phyloP scores from a whole-genome alignment of 768 basidiomycete genomes.

The Mrakia gelida region DNA sequence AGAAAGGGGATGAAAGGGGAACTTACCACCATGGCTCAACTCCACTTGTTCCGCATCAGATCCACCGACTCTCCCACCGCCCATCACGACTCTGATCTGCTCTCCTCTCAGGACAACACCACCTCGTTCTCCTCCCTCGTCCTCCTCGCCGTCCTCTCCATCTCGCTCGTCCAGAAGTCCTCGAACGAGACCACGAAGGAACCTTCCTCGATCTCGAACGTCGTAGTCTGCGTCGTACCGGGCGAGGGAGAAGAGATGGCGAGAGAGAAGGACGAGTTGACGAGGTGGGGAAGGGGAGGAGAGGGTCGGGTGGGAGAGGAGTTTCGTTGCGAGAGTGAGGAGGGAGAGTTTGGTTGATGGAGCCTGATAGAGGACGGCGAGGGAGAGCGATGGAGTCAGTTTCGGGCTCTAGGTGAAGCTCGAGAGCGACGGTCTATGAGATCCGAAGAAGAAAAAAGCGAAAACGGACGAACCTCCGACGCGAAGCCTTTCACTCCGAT shows the following conservation, averaged over 20 bases:
- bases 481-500: conserved; percentile 68
- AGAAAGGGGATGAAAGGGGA: neutral
- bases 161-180: conserved; percentile 49
- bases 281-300: conserved; percentile 44
- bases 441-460: neutral
- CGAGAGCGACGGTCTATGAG: too few species aligned
- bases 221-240: conserved; percentile 85
- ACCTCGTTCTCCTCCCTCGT: conserved; percentile 45
- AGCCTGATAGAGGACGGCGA: neutral
- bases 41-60: neutral
- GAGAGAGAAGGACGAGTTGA: conserved; percentile 39
- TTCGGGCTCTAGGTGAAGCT: neutral
- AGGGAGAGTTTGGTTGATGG: conserved; percentile 37
- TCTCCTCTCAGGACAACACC: conserved; percentile 25
- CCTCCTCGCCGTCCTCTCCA: conserved; percentile 49
- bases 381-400: too few species aligned
- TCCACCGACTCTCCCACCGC: neutral
- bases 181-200: conserved; percentile 65
- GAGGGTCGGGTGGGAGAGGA: conserved; percentile 59
- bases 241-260: conserved; percentile 76
- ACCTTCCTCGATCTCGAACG: conserved; percentile 81
- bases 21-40: neutral
- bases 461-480: conserved; percentile 50
- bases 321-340: conserved; percentile 78
- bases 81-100: conserved; percentile 19